These are phyloP conservation scores for Aureobasidium leucospermi DNA, from an alignment of 2,329 filamentous ascomycete genomes.

Conservation along the genomic window DNA sequence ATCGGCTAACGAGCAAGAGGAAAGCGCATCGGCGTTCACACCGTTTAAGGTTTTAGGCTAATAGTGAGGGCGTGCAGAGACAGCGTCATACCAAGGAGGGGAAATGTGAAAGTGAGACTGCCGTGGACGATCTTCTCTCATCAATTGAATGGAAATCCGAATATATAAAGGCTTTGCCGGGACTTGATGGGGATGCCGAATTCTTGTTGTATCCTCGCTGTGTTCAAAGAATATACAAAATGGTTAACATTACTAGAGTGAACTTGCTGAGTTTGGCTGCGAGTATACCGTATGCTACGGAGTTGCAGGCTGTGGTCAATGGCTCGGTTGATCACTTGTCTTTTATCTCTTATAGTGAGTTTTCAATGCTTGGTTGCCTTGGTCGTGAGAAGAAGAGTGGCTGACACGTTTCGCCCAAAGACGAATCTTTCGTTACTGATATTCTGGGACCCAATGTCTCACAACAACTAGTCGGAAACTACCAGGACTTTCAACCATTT, in stretches of 20 bases:
- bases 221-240: constrained; percentile 12
- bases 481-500: constrained; percentile 24
- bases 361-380: constrained; percentile 15
- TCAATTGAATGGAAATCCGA: background rate
- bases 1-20: background rate
- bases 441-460: constrained; percentile 27
- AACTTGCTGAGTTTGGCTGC: constrained; percentile 26
- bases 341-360: constrained; percentile 19
- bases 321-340: constrained; percentile 13
- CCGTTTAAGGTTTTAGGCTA: constrained; percentile 1
- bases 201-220: background rate
- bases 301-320: constrained; percentile 16
- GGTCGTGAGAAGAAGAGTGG: background rate
- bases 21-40: background rate
- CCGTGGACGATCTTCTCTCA: background rate
- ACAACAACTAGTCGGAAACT: constrained; percentile 21
- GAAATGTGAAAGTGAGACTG: background rate
- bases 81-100: constrained; percentile 1
- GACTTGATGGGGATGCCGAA: background rate
- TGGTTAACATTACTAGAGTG: constrained; percentile 30
- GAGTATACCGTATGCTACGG: constrained; percentile 25
- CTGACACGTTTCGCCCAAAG: constrained; percentile 24
- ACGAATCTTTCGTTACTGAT: constrained; percentile 24
- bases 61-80: background rate
- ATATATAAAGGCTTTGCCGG: background rate